Conservation (phyloP, 192 early-diverging fungal species). For the Obelidium mucronatum region DNA sequence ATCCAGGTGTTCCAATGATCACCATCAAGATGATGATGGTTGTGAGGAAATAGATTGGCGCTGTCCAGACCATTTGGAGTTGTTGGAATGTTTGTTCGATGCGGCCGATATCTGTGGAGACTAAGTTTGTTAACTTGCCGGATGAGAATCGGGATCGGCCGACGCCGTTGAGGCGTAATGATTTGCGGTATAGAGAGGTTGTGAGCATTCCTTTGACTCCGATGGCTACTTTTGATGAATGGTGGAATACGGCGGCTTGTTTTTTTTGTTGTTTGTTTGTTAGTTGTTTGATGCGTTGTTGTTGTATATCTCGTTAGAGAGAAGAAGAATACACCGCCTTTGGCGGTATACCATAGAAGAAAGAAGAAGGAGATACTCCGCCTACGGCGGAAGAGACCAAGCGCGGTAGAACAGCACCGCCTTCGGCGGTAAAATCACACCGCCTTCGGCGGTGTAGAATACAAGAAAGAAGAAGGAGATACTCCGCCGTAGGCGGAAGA, state of each 20-base stretch:
- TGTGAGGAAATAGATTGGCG: slow-evolving; percentile 21
- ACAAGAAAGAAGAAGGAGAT: too few relatives aligned
- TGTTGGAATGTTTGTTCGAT: slow-evolving; percentile 43
- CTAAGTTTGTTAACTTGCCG: slow-evolving; percentile 71
- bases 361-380: too few relatives aligned
- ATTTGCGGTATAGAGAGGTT: slow-evolving; percentile 65
- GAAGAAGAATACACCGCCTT: too few relatives aligned
- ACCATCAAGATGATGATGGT: slow-evolving; percentile 20
- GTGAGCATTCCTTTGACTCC: slow-evolving; percentile 54
- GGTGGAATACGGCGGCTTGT: slow-evolving; percentile 1
- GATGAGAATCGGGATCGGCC: slow-evolving; percentile 63
- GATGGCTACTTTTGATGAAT: slow-evolving; percentile 13
- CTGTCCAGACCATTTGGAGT: slow-evolving; percentile 32
- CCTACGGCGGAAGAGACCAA: too few relatives aligned
- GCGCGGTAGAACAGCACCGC: too few relatives aligned
- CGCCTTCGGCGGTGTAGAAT: too few relatives aligned
- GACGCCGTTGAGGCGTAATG: slow-evolving; percentile 57
- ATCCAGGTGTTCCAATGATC: slow-evolving; percentile 30
- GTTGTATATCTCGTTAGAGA: too few relatives aligned
- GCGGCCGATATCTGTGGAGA: slow-evolving; percentile 75
- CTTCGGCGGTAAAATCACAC: too few relatives aligned
- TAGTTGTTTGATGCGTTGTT: too few relatives aligned
- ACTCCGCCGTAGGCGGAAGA: too few relatives aligned
- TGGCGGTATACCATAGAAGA: too few relatives aligned
- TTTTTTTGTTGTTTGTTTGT: too few relatives aligned